A percentile compares a stretch with the other conserved stretches of the same genome.
phyloP scores from a whole-genome alignment of 176 grass and related monocot species.

The Metroxylon sagu region DNA sequence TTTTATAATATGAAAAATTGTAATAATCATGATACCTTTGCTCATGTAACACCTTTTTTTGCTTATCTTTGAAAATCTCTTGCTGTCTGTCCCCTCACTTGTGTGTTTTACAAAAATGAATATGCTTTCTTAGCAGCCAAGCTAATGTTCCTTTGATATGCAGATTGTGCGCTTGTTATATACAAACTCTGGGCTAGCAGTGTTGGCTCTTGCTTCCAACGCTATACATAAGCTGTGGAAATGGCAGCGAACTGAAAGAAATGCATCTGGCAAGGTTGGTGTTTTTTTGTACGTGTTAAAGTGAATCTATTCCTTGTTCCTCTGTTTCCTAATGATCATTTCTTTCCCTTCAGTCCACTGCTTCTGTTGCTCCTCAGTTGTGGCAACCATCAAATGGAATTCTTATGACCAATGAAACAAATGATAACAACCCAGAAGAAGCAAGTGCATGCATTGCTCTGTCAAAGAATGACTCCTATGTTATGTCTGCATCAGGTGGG shows the following conservation, averaged over 20 bases:
- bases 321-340: too few species aligned
- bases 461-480: constrained; percentile 98
- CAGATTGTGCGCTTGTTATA: constrained; percentile 88
- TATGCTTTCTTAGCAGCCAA: too few species aligned
- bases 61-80: too few species aligned
- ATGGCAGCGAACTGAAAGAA: constrained; percentile 79
- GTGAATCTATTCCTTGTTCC: too few species aligned
- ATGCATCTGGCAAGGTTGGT: constrained; percentile 87
- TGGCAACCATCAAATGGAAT: constrained; percentile 96
- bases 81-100: too few species aligned
- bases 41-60: too few species aligned
- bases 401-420: constrained; percentile 89
- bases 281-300: neutral
- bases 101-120: too few species aligned
- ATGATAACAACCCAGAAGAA: constrained; percentile 88
- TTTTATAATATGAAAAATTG: too few species aligned
- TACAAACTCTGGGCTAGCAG: constrained; percentile 78
- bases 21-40: too few species aligned
- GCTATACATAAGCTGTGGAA: constrained; percentile 99
- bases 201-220: constrained; percentile 85
- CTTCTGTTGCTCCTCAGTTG: constrained; percentile 67
- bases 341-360: constrained; percentile 53
- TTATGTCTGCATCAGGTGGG: constrained; percentile 98
- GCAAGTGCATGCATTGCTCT: constrained; percentile 93
- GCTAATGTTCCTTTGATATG: constrained; percentile 10